These are phyloP conservation scores for Fusarium bactridioides DNA, from an alignment of 2,329 filamentous ascomycete genomes.

Conservation along the genomic window DNA sequence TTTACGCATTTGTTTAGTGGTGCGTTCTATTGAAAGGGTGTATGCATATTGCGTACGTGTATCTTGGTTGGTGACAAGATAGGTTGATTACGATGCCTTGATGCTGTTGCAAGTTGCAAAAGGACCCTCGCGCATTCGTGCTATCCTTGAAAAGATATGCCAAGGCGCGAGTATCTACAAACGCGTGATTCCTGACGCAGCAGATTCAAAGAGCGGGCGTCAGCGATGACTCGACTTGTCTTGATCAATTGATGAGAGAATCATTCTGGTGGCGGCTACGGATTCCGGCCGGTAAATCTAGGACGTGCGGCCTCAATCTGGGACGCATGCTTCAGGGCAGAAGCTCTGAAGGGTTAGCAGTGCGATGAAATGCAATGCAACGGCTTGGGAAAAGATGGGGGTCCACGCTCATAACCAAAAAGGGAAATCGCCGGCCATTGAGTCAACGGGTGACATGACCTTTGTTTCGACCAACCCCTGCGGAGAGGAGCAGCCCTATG, in stretches of 20 bases:
- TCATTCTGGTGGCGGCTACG: constrained; percentile 9
- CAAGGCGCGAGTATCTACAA: constrained; percentile 1
- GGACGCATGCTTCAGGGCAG: constrained; percentile 23
- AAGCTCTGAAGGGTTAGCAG: constrained; percentile 15
- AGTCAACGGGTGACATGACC: constrained; percentile 37
- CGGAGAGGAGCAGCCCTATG: constrained; percentile 39
- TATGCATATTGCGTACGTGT: constrained; percentile 15
- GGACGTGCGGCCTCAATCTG: constrained; percentile 25
- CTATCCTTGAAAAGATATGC: constrained; percentile 12
- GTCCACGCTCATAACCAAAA: constrained; percentile 17
- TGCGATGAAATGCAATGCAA: constrained; percentile 26
- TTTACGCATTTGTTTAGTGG: constrained; percentile 14
- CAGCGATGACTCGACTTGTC: constrained; percentile 25
- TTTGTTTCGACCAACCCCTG: constrained; percentile 27
- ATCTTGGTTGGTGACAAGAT: neutral
- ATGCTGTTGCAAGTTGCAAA: neutral
- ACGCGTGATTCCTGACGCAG: constrained; percentile 14
- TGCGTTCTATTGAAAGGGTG: constrained; percentile 12
- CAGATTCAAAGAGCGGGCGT: constrained; percentile 21
- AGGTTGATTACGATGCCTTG: constrained; percentile 13
- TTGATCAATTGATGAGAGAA: neutral
- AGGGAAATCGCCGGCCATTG: constrained; percentile 38
- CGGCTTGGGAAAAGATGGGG: constrained; percentile 6
- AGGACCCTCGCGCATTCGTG: neutral
- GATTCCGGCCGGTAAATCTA: constrained; percentile 11